phyloP scores from a whole-genome alignment of 305 asterid genomes.

The Striga hermonthica region DNA sequence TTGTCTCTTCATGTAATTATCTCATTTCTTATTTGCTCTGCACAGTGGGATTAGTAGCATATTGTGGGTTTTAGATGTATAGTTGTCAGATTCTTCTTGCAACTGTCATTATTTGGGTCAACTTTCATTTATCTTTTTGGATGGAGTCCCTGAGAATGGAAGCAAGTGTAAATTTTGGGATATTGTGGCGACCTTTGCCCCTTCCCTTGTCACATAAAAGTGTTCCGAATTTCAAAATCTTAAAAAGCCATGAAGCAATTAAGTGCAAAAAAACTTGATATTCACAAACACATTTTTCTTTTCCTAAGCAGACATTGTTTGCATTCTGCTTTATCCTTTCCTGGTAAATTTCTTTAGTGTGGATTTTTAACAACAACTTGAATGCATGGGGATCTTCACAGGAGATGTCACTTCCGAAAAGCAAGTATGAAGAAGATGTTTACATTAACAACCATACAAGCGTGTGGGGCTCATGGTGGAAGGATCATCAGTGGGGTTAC shows the following conservation, averaged over 20 bases:
- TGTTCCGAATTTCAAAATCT: neutral
- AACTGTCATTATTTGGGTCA: neutral
- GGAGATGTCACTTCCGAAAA: constrained; percentile 81
- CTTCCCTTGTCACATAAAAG: neutral
- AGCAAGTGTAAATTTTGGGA: neutral
- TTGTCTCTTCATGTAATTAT: constrained; percentile 12
- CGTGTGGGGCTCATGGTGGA: constrained; percentile 99
- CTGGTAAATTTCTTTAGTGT: constrained; percentile 17
- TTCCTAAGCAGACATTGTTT: constrained; percentile 6
- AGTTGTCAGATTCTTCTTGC: no score
- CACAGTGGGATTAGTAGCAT: constrained; percentile 8
- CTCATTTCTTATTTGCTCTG: neutral
- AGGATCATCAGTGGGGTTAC: constrained; percentile 95
- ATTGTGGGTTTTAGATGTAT: neutral
- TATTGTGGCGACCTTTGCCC: constrained; percentile 4
- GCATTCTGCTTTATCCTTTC: neutral
- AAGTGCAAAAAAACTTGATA: neutral
- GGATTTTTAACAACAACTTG: constrained; percentile 22
- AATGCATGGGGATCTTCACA: constrained; percentile 34
- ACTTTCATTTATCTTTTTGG: neutral
- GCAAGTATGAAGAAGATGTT: constrained; percentile 95
- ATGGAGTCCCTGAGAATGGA: neutral
- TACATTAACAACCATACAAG: constrained; percentile 72
- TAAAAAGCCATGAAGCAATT: constrained; percentile 1
- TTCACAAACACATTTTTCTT: neutral